These are phyloP conservation scores for Nakaseomyces uthaithaninus DNA, from an alignment of 1,139 yeast genomes.

Conservation along the genomic window DNA sequence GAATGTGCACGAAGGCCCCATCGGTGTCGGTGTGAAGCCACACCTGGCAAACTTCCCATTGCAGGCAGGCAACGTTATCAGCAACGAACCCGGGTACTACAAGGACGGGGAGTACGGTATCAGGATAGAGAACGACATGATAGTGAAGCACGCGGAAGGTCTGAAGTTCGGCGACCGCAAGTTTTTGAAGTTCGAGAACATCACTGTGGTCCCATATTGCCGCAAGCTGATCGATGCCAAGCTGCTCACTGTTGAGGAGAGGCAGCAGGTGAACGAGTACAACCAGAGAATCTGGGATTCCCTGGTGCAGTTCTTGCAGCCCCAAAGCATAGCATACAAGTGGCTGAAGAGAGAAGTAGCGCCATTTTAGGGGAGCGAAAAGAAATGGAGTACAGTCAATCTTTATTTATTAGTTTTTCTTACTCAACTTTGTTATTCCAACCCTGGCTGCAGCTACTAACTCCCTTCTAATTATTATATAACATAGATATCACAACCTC, in stretches of 20 bases:
- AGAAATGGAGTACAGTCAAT: no score
- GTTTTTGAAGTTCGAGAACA: slow-evolving; percentile 72
- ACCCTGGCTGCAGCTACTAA: no score
- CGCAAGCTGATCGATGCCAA: slow-evolving; percentile 51
- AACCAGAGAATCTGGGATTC: slow-evolving; percentile 56
- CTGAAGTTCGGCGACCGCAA: slow-evolving; percentile 42
- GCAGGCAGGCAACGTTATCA: slow-evolving; percentile 60
- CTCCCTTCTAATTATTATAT: no score
- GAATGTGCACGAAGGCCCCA: slow-evolving; percentile 95
- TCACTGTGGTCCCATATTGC: slow-evolving; percentile 87
- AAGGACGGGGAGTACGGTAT: slow-evolving; percentile 91
- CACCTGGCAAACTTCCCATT: slow-evolving; percentile 30
- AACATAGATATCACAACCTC: no score
- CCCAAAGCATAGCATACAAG: slow-evolving; percentile 45
- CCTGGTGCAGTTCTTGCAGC: slow-evolving; percentile 42
- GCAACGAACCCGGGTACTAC: slow-evolving; percentile 95
- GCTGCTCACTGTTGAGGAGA: slow-evolving; percentile 57
- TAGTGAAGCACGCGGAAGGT: slow-evolving; percentile 38
- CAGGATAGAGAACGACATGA: slow-evolving; percentile 76
- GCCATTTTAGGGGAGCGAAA: slow-evolving; percentile 35
- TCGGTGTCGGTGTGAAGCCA: slow-evolving; percentile 72
- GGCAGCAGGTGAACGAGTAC: slow-evolving; percentile 58
- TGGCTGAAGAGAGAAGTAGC: slow-evolving; percentile 76
- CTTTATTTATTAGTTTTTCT: no score
- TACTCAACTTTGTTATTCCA: no score